Evolutionary conservation across 1,284 basidiomycete genomes (phyloP).

Genomic region (Pascua sp.): DNA sequence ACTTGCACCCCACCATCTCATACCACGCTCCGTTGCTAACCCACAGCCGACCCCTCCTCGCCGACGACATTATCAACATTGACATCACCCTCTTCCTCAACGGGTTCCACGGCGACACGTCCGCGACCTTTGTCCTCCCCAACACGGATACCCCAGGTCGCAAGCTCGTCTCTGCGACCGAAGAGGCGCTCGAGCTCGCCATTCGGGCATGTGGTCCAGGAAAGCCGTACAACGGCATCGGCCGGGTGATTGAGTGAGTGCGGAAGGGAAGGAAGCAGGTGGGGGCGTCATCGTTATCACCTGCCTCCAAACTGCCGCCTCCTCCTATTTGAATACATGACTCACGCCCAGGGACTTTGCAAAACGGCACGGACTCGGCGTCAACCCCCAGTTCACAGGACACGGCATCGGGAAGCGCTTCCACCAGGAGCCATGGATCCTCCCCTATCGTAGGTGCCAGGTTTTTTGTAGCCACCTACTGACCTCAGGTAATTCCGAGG

Average conservation of each 20-base stretch:
- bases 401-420: constrained; percentile 85
- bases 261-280: no score
- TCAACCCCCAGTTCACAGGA: constrained; percentile 63
- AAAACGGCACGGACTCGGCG: constrained; percentile 54
- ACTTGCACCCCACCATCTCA: not conserved
- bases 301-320: not conserved
- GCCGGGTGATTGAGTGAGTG: constrained; percentile 65
- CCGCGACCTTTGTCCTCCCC: constrained; percentile 72
- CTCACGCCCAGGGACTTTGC: constrained; percentile 44
- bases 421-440: constrained; percentile 78
- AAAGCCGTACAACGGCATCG: constrained; percentile 67
- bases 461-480: not conserved
- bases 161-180: constrained; percentile 62
- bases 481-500: constrained; percentile 66
- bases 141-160: constrained; percentile 65
- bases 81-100: constrained; percentile 75
- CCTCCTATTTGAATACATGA: not conserved
- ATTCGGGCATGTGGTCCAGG: constrained; percentile 76
- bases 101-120: constrained; percentile 83
- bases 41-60: constrained; percentile 66
- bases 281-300: no score
- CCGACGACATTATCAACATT: constrained; percentile 79
- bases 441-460: constrained; percentile 63
- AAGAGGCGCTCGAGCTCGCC: constrained; percentile 66
- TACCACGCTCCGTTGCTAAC: not conserved